Base-by-base conservation (phyloP, 169 alveolate genomes). In the Ichthyophthirius multifiliis region DNA sequence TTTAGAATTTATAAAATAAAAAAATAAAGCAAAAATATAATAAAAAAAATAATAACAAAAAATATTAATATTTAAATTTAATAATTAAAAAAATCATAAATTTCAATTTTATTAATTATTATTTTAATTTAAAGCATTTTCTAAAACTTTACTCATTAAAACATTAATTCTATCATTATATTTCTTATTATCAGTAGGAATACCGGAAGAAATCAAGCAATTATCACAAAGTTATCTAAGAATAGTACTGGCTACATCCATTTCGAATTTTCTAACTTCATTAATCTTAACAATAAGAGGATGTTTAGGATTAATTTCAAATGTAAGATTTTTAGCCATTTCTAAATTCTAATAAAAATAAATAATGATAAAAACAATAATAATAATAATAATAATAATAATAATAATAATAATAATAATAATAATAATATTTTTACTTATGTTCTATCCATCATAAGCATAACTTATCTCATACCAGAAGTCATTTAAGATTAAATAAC, bases 281-380 rank as follows among this genome's bases (percentile, higher is more conserved):
- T 92, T 92, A 31, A 92, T 74, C n/a, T 83, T 78, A 10, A 82
- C 85, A 32, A 92, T 85, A 1, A 92, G 13, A 15, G 83, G 83
- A 77, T 92, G 92, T 12, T 84, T 67, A 2, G 91, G 86, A 71
- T 92, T 92, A 34, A 92, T 83, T 76, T 92, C 96, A 16, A 92
- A 35, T 13, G 90, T 80, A 12, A 88, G 82, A 77, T 85, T 75
- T 43, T 87, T 80, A 7, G 35, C 39, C 7, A 75, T 20, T 18
- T 65, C 76, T 31, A 27, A n/a, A 32, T 10, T 46, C 48, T 34
- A 34, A n/a, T 41, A 18, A 15, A 7, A 31, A 0, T n/a, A 16
- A 2, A 4, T 4, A 3, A 39, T 5, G 2, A 15, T 20, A n/a
- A 13, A 35, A 67, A 37, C 6, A 67, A 1, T 31, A 39, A 39